Evolutionary conservation across 306 rosid genomes (phyloP).

Genomic region (Vicia villosa): DNA sequence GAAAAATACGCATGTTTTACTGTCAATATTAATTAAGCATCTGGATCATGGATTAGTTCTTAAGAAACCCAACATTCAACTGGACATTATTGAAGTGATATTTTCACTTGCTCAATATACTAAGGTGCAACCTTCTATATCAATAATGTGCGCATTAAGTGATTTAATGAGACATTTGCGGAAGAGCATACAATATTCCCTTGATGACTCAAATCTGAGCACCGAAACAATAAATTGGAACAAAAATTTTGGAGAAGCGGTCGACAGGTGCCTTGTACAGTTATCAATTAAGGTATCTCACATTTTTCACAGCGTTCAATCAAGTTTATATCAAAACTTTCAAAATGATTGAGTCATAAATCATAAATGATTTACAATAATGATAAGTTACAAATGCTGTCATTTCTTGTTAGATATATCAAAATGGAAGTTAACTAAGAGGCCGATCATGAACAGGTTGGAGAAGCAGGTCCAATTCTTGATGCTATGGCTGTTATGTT

Average conservation of each 20-base stretch:
- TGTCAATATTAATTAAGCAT: slow-evolving; percentile 82
- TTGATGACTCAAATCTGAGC: slow-evolving; percentile 58
- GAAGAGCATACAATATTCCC: slow-evolving; percentile 73
- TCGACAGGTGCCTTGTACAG: slow-evolving; percentile 84
- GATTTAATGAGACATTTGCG: slow-evolving; percentile 87
- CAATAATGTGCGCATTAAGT: slow-evolving; percentile 66
- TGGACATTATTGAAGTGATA: slow-evolving; percentile 70
- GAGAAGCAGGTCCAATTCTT: slow-evolving; percentile 83
- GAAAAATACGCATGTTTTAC: slow-evolving; percentile 69
- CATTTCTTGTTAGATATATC: slow-evolving; percentile 23
- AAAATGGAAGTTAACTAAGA: neutral
- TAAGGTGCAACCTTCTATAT: slow-evolving; percentile 68
- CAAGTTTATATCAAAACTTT: slow-evolving; percentile 13
- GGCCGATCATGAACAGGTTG: slow-evolving; percentile 64
- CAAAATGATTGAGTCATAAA: slow-evolving; percentile 16
- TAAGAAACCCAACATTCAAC: slow-evolving; percentile 68
- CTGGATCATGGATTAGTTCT: slow-evolving; percentile 81
- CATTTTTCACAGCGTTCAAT: slow-evolving; percentile 23
- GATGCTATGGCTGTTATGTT: slow-evolving; percentile 81
- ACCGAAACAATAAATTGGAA: slow-evolving; percentile 61
- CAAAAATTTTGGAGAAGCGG: slow-evolving; percentile 63
- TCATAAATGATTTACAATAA: neutral
- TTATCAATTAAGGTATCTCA: slow-evolving; percentile 69
- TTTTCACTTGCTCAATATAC: slow-evolving; percentile 67
- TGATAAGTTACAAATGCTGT: neutral